These are phyloP conservation scores for Ramaria sp. DNA, from an alignment of 768 basidiomycete species.

Conservation along the genomic window DNA sequence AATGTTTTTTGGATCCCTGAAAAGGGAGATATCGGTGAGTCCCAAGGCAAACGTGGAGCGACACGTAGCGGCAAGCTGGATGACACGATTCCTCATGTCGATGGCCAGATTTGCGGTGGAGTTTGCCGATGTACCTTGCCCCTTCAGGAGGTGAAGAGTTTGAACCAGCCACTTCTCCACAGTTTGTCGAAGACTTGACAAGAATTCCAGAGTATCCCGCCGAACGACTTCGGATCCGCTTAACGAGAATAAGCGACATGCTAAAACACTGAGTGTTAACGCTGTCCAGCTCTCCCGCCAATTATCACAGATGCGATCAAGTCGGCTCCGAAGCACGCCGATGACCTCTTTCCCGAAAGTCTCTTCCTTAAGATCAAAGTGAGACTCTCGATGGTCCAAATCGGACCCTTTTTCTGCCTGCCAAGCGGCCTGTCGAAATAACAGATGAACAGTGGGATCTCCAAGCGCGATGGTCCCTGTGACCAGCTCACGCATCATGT, in stretches of 20 bases:
- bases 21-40: constrained; percentile 11
- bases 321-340: constrained; percentile 23
- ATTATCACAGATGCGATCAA: constrained; percentile 27
- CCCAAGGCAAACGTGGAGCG: constrained; percentile 30
- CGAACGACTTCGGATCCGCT: constrained; percentile 10
- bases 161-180: constrained; percentile 28
- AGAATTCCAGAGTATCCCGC: constrained; percentile 15
- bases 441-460: constrained; percentile 27
- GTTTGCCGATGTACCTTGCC: constrained; percentile 13
- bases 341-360: constrained; percentile 30
- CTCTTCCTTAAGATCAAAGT: constrained; percentile 23
- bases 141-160: constrained; percentile 14
- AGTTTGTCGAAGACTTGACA: constrained; percentile 23
- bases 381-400: constrained; percentile 24
- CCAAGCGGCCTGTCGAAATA: constrained; percentile 34
- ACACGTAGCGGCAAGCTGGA: constrained; percentile 30
- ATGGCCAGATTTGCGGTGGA: constrained; percentile 12
- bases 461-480: constrained; percentile 29
- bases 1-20: constrained; percentile 18
- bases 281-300: constrained; percentile 29
- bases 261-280: constrained; percentile 24
- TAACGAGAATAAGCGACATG: constrained; percentile 27
- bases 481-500: constrained; percentile 37
- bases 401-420: constrained; percentile 28
- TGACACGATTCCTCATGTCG: constrained; percentile 15